Base-by-base conservation (phyloP, 306 rosid genomes). In the Cucurbita ficifolia region DNA sequence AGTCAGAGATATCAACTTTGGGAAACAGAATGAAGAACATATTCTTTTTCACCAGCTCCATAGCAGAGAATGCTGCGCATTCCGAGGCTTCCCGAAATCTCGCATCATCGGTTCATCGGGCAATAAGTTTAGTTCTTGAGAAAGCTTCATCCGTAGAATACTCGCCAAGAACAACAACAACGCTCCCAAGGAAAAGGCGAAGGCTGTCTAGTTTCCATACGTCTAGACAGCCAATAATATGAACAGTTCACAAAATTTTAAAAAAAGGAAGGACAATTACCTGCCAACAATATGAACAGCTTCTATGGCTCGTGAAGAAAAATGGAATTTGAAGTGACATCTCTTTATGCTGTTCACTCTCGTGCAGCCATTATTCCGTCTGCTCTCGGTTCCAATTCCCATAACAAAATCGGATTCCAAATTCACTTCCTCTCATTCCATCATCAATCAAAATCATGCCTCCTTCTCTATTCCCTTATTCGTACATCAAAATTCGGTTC, bases 1-100 rank as follows among this genome's bases (percentile, higher is more conserved):
- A 83, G 67, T 76, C 92, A 36, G 97, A 93, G 76, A 83, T 89
- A 64, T 84, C 97, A 62, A 93, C 97, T 24, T 81, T 93, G 78
- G 98, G 86, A 79, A 80, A 63, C 42, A 78, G 96, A 50, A 86
- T 93, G 84, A 88, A 83, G 80, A 86, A 81, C 79, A 75, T 76
- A 0, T 86, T 90, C 63, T 76, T 87, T 51, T 87, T 83, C 75
- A 82, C 76, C 21, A 81, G 88, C 75, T 67, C 76, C 79, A 76
- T 83, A 76, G 76, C 61, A 46, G 83, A 67, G 29, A 80, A 69
- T 24, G 51, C 54, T 29, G 10, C 80, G 18, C 71, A 39, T 51
- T 48, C 35, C 19, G 88, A 84, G 45, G 75, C 81, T 73, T 84
- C 84, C 75, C 79, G 76, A 78, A 72, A 24, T 65, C 79, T 88